Base-by-base conservation (phyloP, 768 basidiomycete genomes). In the Leccinum variicolor region DNA sequence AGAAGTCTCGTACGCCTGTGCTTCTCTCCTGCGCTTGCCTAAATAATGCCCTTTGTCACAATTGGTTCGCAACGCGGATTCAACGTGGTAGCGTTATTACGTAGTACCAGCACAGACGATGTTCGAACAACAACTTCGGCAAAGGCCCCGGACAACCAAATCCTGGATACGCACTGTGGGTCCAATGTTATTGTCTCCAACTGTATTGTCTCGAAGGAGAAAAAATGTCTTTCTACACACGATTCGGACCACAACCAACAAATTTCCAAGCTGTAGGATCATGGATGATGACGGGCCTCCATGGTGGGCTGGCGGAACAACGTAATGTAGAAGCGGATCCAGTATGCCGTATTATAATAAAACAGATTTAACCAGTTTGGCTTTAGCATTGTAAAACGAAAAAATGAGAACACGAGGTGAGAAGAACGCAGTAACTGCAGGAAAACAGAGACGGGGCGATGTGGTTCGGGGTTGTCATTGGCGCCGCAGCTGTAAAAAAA, bases 71-170 rank as follows among this genome's bases (percentile, higher is more conserved):
- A 52, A 34, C 47, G 67, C 58, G 57, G 56, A 33, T 52, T 64
- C 63, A 60, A 59, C 69, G 67, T 71, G 69, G 65, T 53, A 52
- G 45, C 54, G 11, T 54, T n/a, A 59, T 69, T 71, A 69, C 69
- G 68, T 69, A 70, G 41, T 19, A 43, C 19, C 41, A 19, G 19
- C 50, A 39, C 19, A 33, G 48, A 55, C 45, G 41, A 19, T 17
- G 28, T 29, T 52, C 50, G 34, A 66, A 65, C 59, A 57, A 56
- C 48, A 36, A 50, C 17, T 11, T 9, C 26, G 48, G 53, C 28
- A 45, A 49, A 49, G 17, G 66, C 57, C 64, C 70, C 53, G 58
- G 28, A 29, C 25, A 23, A 34, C 56, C 45, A 25, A 49, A 33
- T 26, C 58, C 54, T 64, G 8, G 54, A 50, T 53, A 62, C 55